A percentile compares a stretch with the other conserved stretches of the same genome.
Conservation (phyloP, 768 basidiomycete species). For the Kondoa malvinella region DNA sequence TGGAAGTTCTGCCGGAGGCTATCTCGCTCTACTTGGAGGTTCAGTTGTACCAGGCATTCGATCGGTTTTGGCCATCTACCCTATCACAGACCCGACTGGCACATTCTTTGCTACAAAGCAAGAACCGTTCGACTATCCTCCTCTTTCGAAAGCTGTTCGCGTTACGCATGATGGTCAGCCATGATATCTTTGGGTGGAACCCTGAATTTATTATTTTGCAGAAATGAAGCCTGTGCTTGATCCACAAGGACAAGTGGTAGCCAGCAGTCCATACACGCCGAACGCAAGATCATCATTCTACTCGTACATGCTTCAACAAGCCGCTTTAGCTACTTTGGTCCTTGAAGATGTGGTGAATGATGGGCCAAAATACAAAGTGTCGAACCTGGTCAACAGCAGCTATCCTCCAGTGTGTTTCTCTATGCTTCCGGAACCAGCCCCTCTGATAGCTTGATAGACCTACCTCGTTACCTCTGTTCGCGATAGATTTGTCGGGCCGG, state of each 20-base stretch:
- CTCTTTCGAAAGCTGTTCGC: background rate
- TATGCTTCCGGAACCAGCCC: background rate
- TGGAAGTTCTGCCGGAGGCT: background rate
- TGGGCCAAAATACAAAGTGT: background rate
- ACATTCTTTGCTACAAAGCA: background rate
- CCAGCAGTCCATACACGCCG: background rate
- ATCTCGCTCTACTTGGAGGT: background rate
- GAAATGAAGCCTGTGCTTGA: background rate
- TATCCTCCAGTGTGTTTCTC: background rate
- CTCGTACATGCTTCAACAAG: background rate
- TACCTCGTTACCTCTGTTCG: background rate
- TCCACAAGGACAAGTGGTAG: background rate
- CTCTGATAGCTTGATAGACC: background rate
- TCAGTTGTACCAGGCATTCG: background rate
- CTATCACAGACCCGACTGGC: background rate
- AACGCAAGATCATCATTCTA: background rate
- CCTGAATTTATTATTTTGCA: too few relatives aligned
- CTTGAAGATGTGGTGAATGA: background rate
- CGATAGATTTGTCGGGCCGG: background rate
- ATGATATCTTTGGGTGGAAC: too few relatives aligned
- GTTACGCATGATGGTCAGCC: background rate
- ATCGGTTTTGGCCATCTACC: background rate
- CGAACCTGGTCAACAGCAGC: background rate
- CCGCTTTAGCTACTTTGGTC: background rate
- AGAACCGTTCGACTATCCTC: background rate